Base-by-base conservation (phyloP, 495 filamentous ascomycete species). In the Barbatosphaeria neglecta region DNA sequence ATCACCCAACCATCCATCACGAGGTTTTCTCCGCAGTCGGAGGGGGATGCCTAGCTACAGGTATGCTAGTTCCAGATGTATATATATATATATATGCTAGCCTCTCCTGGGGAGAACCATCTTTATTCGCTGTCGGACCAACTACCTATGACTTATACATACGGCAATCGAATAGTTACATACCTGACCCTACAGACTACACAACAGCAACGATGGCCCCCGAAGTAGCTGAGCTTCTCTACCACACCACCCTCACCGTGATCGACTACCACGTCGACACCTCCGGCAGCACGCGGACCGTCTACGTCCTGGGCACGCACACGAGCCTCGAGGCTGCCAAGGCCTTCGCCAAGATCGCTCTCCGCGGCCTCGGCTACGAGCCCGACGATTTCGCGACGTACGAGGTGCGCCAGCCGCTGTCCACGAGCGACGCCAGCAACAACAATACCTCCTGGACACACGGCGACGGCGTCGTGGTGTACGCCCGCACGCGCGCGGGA, bases 301-400 rank as follows among this genome's bases (percentile, higher is more conserved):
- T 60, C 25, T 59, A 62, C 52, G 58, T 69, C 24, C 59, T 72
- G 1, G 61, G 55, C 17, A 69, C 68, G 0, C 65, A 66, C 51
- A 64, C 61, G 8, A 56, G 44, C 25, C 51, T 66, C 1, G 11
- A 45, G 0, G 52, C 63, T 0, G 67, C 68, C 15, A 65, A 66
- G 41, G 17, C 16, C 11, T 68, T 64, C 28, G 55, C 67, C 19
- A 22, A 27, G 17, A 23, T 41, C 0, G 58, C 58, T 3, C 54
- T 71, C 0, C 40, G 42, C 1, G 42, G 24, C 0, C 60, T 68
- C 33, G 58, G 59, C 22, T 71, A 68, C 55, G 17, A 50, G 10
- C 50, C 55, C 15, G 56, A 56, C 24, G 68, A 72, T 45, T 72
- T 72, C 43, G 43, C 41, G 24, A 44, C 24, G 10, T 70, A 63